Conservation (phyloP, 2,329 filamentous ascomycete species). For the Fusarium verrucosum region DNA sequence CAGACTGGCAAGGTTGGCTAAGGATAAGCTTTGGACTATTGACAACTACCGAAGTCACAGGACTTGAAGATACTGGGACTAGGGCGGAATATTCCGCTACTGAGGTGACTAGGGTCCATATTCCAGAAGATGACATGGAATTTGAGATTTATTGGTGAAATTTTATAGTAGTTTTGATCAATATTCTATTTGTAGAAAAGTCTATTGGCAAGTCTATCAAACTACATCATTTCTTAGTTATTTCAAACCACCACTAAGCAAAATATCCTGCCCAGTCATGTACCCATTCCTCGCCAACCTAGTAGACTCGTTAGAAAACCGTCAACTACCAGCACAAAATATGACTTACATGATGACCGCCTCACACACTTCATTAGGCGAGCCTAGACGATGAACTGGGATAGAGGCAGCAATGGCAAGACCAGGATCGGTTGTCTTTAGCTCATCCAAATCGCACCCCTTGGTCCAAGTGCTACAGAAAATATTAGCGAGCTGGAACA, state of each 20-base stretch:
- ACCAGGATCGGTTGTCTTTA: conserved; percentile 46
- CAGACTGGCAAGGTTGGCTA: neutral
- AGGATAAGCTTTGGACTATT: conserved; percentile 4
- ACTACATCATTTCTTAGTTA: neutral
- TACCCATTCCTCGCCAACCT: conserved; percentile 26
- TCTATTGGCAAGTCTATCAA: neutral
- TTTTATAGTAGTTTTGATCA: neutral
- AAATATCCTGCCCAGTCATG: conserved; percentile 18
- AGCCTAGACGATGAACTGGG: conserved; percentile 48
- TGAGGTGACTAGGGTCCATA: neutral
- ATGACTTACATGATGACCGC: conserved; percentile 47
- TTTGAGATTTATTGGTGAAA: neutral
- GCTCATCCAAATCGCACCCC: conserved; percentile 44
- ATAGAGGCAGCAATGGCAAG: conserved; percentile 49
- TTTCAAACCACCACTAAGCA: conserved; percentile 17
- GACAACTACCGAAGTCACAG: neutral
- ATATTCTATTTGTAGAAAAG: neutral
- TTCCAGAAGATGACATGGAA: conserved; percentile 1
- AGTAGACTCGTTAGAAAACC: neutral
- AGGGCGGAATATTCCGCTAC: neutral
- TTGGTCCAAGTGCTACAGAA: conserved; percentile 46
- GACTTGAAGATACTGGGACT: neutral
- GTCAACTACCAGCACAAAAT: rapidly evolving
- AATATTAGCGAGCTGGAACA: neutral
- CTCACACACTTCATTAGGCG: conserved; percentile 49